A percentile compares a stretch with the other conserved stretches of the same genome.
Evolutionary conservation across 2,329 filamentous ascomycete genomes (phyloP).

Genomic region (Onygenales sp.): DNA sequence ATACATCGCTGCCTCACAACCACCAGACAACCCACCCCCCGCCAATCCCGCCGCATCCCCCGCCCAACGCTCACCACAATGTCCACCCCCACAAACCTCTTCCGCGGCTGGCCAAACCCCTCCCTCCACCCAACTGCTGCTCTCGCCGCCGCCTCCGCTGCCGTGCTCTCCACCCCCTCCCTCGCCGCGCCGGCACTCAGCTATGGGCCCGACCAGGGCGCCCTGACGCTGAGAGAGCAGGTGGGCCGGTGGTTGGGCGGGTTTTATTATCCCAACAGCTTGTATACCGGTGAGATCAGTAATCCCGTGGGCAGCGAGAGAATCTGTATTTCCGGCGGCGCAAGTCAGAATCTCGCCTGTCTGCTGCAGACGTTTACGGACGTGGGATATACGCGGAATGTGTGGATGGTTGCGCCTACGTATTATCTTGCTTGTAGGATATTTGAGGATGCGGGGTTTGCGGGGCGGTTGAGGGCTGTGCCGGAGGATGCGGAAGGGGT

Average conservation of each 20-base stretch:
- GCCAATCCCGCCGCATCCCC: too few species aligned
- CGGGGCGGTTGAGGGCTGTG: constrained; percentile 55
- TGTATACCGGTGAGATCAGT: too few species aligned
- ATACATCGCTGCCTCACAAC: too few species aligned
- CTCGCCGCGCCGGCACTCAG: constrained; percentile 57
- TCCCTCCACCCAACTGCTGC: constrained; percentile 56
- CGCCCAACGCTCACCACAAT: too few species aligned
- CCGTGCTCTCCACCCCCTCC: constrained; percentile 50
- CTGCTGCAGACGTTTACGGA: constrained; percentile 74
- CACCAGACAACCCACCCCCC: too few species aligned
- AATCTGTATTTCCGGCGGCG: constrained; percentile 76
- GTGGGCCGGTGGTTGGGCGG: constrained; percentile 17
- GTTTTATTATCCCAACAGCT: constrained; percentile 3
- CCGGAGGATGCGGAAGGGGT: constrained; percentile 72
- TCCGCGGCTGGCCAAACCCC: constrained; percentile 40
- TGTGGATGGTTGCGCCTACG: constrained; percentile 75
- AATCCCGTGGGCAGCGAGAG: constrained; percentile 43
- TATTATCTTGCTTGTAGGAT: constrained; percentile 82
- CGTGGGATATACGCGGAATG: constrained; percentile 59
- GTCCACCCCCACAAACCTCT: constrained; percentile 30
- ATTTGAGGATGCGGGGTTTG: constrained; percentile 71
- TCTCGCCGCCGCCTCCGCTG: constrained; percentile 51
- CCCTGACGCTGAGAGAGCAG: constrained; percentile 59
- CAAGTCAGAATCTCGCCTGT: constrained; percentile 71
- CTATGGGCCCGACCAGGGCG: constrained; percentile 72